A percentile compares a stretch with the other conserved stretches of the same genome.
Evolutionary conservation across 257 asterid species (phyloP).

Genomic region (Voacanga thouarsii): DNA sequence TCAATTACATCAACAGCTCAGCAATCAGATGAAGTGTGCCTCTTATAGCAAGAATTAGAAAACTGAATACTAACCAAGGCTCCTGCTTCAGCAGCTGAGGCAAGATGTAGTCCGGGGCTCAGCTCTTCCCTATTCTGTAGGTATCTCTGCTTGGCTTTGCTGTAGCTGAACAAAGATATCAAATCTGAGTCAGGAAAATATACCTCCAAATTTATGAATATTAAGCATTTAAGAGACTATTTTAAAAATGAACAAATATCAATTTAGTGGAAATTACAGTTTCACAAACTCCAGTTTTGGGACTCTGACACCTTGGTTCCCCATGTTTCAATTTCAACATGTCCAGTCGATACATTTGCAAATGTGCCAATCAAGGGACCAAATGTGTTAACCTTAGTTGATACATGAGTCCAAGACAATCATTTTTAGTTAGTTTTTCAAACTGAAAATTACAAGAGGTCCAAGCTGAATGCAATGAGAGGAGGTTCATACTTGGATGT

Average conservation of each 20-base stretch:
- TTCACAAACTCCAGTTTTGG: neutral
- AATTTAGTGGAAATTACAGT: neutral
- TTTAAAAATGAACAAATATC: neutral
- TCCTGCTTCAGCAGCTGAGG: slow-evolving; percentile 98
- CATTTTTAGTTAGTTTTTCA: neutral
- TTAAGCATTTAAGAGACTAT: neutral
- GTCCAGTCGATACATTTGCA: neutral
- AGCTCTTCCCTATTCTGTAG: slow-evolving; percentile 61
- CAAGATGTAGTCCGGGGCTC: slow-evolving; percentile 86
- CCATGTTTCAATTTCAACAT: neutral
- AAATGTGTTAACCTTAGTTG: neutral
- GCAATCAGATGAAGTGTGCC: neutral
- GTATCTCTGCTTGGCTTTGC: slow-evolving; percentile 85
- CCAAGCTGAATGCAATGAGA: neutral
- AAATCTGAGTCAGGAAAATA: slow-evolving; percentile 10
- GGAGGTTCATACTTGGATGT: neutral
- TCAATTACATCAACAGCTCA: neutral
- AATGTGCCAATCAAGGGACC: neutral
- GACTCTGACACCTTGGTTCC: neutral
- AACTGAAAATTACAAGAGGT: neutral
- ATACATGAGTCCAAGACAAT: neutral
- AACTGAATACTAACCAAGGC: slow-evolving; percentile 64
- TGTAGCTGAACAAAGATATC: slow-evolving; percentile 51
- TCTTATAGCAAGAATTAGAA: slow-evolving; percentile 15
- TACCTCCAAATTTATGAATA: neutral